Evolutionary conservation across 805 yeast species (phyloP).

Genomic region (Nakazawaea sp.): DNA sequence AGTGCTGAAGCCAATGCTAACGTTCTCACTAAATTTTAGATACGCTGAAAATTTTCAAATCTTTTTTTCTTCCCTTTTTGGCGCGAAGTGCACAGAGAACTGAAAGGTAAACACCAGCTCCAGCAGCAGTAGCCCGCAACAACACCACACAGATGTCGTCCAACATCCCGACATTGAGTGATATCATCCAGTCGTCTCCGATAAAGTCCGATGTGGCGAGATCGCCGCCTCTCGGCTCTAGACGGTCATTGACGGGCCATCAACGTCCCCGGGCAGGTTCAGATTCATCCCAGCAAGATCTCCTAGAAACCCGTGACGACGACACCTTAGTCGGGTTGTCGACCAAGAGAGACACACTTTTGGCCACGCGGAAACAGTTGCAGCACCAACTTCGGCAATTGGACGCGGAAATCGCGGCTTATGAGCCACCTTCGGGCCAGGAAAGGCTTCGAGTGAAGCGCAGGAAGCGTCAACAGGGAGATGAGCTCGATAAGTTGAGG

Average conservation of each 20-base stretch:
- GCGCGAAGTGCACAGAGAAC: background rate
- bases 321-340: background rate
- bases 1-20: too few relatives aligned
- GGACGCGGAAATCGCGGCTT: background rate
- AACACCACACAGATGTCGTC: slow-evolving; percentile 5
- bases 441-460: background rate
- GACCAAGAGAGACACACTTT: slow-evolving; percentile 1
- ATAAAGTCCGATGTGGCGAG: background rate
- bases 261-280: too few relatives aligned
- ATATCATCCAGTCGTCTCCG: slow-evolving; percentile 6
- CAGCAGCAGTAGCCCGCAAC: too few relatives aligned
- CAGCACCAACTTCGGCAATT: background rate
- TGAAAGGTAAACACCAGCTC: too few relatives aligned
- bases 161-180: slow-evolving; percentile 5
- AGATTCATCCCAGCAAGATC: too few relatives aligned
- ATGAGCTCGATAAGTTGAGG: slow-evolving; percentile 7
- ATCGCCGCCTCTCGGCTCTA: too few relatives aligned
- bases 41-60: too few relatives aligned
- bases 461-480: background rate
- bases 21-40: too few relatives aligned
- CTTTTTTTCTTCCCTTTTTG: background rate
- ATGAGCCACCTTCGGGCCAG: background rate
- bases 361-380: slow-evolving; percentile 1
- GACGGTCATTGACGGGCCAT: too few relatives aligned
- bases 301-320: background rate